These are phyloP conservation scores for Pythium pectinolyticum DNA, from an alignment of 352 stramenopile genomes.

Conservation along the genomic window DNA sequence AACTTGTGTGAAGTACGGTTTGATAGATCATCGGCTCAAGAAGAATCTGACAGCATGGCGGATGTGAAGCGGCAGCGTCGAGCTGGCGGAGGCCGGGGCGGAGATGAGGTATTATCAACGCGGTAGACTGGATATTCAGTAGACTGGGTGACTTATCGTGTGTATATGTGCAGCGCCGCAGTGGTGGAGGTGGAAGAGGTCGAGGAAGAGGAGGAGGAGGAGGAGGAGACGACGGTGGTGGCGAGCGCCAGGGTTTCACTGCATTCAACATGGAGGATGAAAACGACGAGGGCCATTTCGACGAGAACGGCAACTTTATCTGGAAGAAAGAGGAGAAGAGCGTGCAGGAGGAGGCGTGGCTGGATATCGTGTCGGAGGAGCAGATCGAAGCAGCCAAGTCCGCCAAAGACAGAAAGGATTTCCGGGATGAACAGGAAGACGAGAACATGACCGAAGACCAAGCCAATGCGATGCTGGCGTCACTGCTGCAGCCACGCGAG, in stretches of 20 bases:
- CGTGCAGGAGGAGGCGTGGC: slow-evolving; percentile 83
- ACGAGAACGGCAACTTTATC: slow-evolving; percentile 76
- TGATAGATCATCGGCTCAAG: background rate
- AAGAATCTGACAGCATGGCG: slow-evolving; percentile 11
- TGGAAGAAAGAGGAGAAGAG: slow-evolving; percentile 77
- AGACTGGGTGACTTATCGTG: too few relatives aligned
- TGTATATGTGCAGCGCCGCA: slow-evolving; percentile 9
- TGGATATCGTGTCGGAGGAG: slow-evolving; percentile 70
- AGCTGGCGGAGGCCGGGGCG: background rate
- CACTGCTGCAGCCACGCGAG: slow-evolving; percentile 66
- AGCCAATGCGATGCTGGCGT: slow-evolving; percentile 54
- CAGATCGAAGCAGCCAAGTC: slow-evolving; percentile 63
- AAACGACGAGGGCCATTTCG: slow-evolving; percentile 84
- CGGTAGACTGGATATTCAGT: too few relatives aligned
- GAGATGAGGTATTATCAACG: background rate
- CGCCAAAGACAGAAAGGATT: slow-evolving; percentile 60
- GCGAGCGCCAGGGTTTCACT: slow-evolving; percentile 51
- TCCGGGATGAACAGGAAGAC: slow-evolving; percentile 49
- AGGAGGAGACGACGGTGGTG: background rate
- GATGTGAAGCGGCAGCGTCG: slow-evolving; percentile 30
- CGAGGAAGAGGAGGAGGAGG: too few relatives aligned
- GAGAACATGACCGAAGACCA: slow-evolving; percentile 61
- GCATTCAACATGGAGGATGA: slow-evolving; percentile 86
- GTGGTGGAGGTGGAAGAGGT: slow-evolving; percentile 15
- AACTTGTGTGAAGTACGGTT: slow-evolving; percentile 11